These are phyloP conservation scores for Inga laurina DNA, from an alignment of 306 rosid species.

Conservation along the genomic window DNA sequence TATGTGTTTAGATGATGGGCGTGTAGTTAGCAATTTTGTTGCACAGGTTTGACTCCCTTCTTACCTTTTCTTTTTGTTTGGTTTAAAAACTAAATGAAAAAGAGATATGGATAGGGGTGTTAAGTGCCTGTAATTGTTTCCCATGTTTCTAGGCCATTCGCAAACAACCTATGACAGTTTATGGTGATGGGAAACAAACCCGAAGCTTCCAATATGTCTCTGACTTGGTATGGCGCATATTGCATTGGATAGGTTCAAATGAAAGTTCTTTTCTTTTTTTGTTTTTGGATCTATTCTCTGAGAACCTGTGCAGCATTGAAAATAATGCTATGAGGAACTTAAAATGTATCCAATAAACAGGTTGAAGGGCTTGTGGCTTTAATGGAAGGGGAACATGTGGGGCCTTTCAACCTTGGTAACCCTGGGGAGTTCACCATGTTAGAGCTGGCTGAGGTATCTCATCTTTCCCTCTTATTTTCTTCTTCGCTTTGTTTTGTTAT, in stretches of 20 bases:
- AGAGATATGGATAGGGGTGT: background rate
- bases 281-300: background rate
- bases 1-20: constrained; percentile 98
- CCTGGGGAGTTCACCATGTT: constrained; percentile 99
- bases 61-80: background rate
- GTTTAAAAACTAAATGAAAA: background rate
- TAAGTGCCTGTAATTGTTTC: background rate
- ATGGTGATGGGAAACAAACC: constrained; percentile 96
- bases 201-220: constrained; percentile 99
- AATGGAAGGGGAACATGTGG: constrained; percentile 91
- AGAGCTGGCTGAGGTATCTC: constrained; percentile 87
- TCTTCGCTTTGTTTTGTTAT: constrained; percentile 17
- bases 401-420: constrained; percentile 96
- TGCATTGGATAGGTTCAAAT: constrained; percentile 10
- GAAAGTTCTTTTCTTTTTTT: background rate
- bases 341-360: constrained; percentile 43
- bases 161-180: constrained; percentile 87
- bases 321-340: constrained; percentile 25
- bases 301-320: constrained; percentile 13
- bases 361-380: constrained; percentile 85
- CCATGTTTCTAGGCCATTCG: constrained; percentile 74
- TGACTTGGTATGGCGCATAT: constrained; percentile 69
- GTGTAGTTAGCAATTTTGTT: constrained; percentile 96
- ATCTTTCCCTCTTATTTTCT: constrained; percentile 12
- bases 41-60: constrained; percentile 68